Percentiles rank a stretch among this genome's conserved stretches.
These are phyloP conservation scores for Graphiopsis chlorocephala DNA, from an alignment of 2,329 filamentous ascomycete genomes.

Conservation along the genomic window DNA sequence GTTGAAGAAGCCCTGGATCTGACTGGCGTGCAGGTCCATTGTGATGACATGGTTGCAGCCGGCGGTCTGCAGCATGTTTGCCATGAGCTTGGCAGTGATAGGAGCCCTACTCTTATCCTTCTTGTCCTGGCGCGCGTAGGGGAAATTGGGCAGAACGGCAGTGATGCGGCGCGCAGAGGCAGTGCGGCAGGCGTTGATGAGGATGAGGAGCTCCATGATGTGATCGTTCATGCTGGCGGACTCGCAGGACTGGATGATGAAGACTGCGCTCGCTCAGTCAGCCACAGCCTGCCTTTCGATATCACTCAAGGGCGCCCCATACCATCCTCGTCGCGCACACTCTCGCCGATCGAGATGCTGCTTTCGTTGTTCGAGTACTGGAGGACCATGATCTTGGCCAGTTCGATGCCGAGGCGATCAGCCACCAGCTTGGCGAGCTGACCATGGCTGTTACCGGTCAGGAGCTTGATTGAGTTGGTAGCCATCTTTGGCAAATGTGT, in stretches of 20 bases:
- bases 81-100: constrained; percentile 92
- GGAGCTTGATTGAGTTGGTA: constrained; percentile 70
- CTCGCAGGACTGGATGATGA: constrained; percentile 91
- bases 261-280: constrained; percentile 53
- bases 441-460: constrained; percentile 73
- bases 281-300: background rate
- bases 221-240: constrained; percentile 97
- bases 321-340: constrained; percentile 93
- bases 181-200: constrained; percentile 92
- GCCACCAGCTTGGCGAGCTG: constrained; percentile 68
- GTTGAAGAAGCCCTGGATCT: constrained; percentile 97
- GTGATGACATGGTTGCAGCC: constrained; percentile 93
- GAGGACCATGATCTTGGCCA: constrained; percentile 75
- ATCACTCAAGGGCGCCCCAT: constrained; percentile 26
- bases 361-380: constrained; percentile 87
- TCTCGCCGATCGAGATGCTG: constrained; percentile 91
- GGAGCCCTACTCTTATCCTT: constrained; percentile 96
- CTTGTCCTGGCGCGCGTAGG: constrained; percentile 95
- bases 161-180: constrained; percentile 87
- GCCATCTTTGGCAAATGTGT: constrained; percentile 51
- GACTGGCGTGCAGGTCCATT: constrained; percentile 91
- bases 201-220: constrained; percentile 96
- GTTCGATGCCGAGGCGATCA: constrained; percentile 69
- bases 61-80: constrained; percentile 94
- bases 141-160: constrained; percentile 92